These are phyloP conservation scores for Phoenix roebelenii DNA, from an alignment of 176 grass and related monocot genomes.

Conservation along the genomic window DNA sequence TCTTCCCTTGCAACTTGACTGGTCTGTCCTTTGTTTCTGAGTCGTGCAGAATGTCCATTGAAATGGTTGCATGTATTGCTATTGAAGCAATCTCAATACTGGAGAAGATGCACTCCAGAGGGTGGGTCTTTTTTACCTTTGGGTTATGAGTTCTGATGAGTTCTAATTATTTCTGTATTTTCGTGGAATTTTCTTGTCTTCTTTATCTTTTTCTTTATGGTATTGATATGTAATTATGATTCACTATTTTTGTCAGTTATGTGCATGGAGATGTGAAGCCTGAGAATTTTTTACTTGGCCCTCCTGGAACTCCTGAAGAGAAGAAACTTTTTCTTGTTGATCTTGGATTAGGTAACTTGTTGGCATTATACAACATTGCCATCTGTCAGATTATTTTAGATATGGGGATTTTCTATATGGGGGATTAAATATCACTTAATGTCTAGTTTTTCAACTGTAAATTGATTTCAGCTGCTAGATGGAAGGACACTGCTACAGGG, in stretches of 20 bases:
- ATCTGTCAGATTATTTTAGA: not conserved
- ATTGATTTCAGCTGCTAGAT: not conserved
- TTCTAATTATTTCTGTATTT: not conserved
- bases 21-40: not conserved
- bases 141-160: not conserved
- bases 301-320: conserved; percentile 3
- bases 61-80: conserved; percentile 8
- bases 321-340: conserved; percentile 14
- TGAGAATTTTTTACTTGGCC: conserved; percentile 8
- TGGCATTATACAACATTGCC: not conserved
- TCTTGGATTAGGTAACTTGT: conserved; percentile 2
- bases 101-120: conserved; percentile 8
- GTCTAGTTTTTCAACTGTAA: not conserved
- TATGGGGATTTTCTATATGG: not conserved
- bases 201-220: too few relatives aligned
- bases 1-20: not conserved
- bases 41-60: conserved; percentile 7
- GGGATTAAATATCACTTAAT: not conserved
- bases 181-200: too few relatives aligned
- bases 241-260: not conserved
- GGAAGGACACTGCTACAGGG: conserved; percentile 2
- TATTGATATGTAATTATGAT: too few relatives aligned
- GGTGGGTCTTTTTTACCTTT: not conserved
- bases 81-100: conserved; percentile 10
- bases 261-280: conserved; percentile 11